These are phyloP conservation scores for Dentipellis sp. DNA, from an alignment of 768 basidiomycete genomes.

Conservation along the genomic window DNA sequence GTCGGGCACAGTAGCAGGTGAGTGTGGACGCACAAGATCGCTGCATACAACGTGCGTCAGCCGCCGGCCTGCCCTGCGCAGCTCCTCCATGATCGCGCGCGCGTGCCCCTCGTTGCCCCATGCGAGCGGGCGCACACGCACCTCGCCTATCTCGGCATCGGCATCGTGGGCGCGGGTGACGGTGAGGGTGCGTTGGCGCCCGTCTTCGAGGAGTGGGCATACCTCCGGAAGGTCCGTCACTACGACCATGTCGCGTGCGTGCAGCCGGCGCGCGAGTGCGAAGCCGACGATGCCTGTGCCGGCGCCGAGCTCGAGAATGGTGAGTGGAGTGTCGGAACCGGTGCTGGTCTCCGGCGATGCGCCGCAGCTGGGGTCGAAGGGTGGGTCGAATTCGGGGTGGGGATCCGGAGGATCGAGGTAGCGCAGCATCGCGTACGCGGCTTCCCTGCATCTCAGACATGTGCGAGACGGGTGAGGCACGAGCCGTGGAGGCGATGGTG, in stretches of 20 bases:
- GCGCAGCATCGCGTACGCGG: conserved; percentile 47
- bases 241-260: conserved; percentile 24
- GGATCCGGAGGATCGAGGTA: conserved; percentile 37
- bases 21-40: conserved; percentile 55
- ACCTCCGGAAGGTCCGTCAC: conserved; percentile 79
- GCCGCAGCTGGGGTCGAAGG: conserved; percentile 18
- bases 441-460: conserved; percentile 47
- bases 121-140: conserved; percentile 48
- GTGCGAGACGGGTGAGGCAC: neutral
- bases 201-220: conserved; percentile 32
- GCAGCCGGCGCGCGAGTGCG: conserved; percentile 36
- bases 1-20: too few species aligned
- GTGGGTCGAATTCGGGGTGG: conserved; percentile 44
- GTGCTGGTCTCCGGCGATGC: conserved; percentile 18
- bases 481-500: too few species aligned
- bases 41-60: conserved; percentile 73
- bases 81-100: conserved; percentile 28
- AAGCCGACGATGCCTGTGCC: conserved; percentile 60
- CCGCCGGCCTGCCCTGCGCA: conserved; percentile 15
- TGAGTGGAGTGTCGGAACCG: conserved; percentile 23
- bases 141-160: neutral
- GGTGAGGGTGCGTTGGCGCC: too few species aligned
- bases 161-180: too few species aligned
- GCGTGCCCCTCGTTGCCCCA: conserved; percentile 58
- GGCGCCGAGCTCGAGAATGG: conserved; percentile 70